phyloP scores from a whole-genome alignment of 106 monocot species.

The Allium cepa region DNA sequence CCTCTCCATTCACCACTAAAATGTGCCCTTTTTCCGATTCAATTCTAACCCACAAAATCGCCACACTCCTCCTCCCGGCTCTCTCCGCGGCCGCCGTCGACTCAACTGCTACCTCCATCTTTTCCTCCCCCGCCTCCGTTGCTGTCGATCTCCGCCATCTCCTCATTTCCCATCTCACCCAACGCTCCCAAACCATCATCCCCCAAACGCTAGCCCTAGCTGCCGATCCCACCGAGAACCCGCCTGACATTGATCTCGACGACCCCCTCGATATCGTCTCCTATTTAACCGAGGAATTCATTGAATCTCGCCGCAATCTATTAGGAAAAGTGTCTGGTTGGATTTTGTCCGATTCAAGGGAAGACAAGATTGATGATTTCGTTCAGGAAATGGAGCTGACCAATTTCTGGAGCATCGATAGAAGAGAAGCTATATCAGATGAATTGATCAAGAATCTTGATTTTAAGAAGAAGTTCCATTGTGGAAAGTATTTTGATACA shows the following conservation, averaged over 20 bases:
- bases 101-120: constrained; percentile 33
- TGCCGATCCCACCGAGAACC: not conserved
- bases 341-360: constrained; percentile 55
- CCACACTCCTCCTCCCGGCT: constrained; percentile 34
- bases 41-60: constrained; percentile 45
- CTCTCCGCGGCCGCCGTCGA: constrained; percentile 35
- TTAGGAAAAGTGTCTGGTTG: constrained; percentile 44
- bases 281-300: constrained; percentile 45
- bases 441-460: constrained; percentile 39
- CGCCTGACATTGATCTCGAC: constrained; percentile 12
- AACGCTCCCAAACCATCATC: constrained; percentile 22
- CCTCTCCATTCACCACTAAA: not conserved
- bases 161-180: constrained; percentile 32
- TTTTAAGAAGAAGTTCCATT: constrained; percentile 35
- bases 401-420: constrained; percentile 44
- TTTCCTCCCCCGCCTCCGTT: constrained; percentile 33
- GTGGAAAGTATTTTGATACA: constrained; percentile 22
- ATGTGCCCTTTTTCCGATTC: constrained; percentile 29
- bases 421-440: constrained; percentile 31
- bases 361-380: constrained; percentile 74
- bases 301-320: constrained; percentile 24
- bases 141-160: constrained; percentile 40
- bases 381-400: constrained; percentile 51
- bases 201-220: constrained; percentile 21
- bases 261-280: constrained; percentile 29